Evolutionary conservation across 768 basidiomycete genomes (phyloP).

Genomic region (Boletellus ananas): DNA sequence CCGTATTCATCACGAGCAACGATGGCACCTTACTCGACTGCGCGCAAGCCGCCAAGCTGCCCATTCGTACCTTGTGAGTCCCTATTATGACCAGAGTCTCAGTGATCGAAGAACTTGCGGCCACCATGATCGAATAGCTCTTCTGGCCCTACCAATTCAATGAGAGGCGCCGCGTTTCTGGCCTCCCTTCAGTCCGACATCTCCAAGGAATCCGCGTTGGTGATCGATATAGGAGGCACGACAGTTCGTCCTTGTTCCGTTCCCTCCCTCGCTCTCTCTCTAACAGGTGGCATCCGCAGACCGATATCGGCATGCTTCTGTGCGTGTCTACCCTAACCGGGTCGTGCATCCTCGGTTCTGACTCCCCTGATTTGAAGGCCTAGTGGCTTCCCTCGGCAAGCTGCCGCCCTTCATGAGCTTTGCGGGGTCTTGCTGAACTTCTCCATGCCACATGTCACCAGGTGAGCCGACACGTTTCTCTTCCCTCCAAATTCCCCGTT

Average conservation of each 20-base stretch:
- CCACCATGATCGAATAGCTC: constrained; percentile 24
- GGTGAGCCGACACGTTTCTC: constrained; percentile 18
- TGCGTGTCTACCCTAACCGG: constrained; percentile 15
- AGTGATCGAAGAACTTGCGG: constrained; percentile 4
- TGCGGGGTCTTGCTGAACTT: constrained; percentile 61
- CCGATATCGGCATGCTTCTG: constrained; percentile 60
- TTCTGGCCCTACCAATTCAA: constrained; percentile 64
- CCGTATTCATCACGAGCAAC: constrained; percentile 58
- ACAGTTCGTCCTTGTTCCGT: constrained; percentile 34
- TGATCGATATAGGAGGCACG: constrained; percentile 64
- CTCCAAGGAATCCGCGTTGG: constrained; percentile 41
- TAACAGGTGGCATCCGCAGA: constrained; percentile 25
- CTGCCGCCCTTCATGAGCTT: constrained; percentile 58
- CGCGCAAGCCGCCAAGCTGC: constrained; percentile 48
- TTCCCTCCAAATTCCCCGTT: background rate
- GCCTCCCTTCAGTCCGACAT: constrained; percentile 39
- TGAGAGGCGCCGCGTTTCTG: constrained; percentile 63
- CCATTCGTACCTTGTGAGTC: constrained; percentile 52
- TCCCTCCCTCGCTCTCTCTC: constrained; percentile 6
- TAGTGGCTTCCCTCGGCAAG: constrained; percentile 58
- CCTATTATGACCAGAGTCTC: constrained; percentile 20
- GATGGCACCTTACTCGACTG: constrained; percentile 54
- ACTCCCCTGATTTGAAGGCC: constrained; percentile 29
- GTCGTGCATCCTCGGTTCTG: constrained; percentile 3
- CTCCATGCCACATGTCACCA: constrained; percentile 53